These are phyloP conservation scores for Rhododendron williamsianum DNA, from an alignment of 148 eudicot genomes.

Conservation along the genomic window DNA sequence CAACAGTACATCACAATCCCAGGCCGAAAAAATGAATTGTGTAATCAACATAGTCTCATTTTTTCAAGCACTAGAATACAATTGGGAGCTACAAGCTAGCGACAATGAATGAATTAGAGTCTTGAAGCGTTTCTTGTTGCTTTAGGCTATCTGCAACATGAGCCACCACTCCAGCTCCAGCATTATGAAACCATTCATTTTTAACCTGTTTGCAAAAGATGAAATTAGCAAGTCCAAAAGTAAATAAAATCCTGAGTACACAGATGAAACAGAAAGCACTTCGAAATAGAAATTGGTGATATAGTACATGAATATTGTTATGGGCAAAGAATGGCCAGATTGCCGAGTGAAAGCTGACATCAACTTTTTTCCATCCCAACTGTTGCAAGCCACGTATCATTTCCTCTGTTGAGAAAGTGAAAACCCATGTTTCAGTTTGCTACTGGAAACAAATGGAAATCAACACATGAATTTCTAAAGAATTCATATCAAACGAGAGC, in stretches of 20 bases:
- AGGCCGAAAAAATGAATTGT: neutral
- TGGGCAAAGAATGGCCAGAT: conserved; percentile 97
- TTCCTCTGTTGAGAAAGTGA: conserved; percentile 59
- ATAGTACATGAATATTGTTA: conserved; percentile 79
- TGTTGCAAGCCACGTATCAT: conserved; percentile 87
- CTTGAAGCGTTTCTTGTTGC: conserved; percentile 61
- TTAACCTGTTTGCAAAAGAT: conserved; percentile 54
- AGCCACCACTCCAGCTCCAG: conserved; percentile 88
- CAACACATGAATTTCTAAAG: neutral
- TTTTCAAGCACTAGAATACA: neutral
- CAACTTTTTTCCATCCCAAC: conserved; percentile 92
- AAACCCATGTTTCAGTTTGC: neutral
- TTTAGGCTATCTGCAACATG: conserved; percentile 84
- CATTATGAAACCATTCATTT: conserved; percentile 92
- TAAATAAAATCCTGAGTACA: neutral
- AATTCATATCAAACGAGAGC: neutral
- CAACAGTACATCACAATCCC: neutral
- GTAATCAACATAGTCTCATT: neutral
- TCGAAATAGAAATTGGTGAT: neutral
- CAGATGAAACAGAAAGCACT: neutral
- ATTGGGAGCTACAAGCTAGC: conserved; percentile 48
- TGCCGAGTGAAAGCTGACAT: conserved; percentile 95
- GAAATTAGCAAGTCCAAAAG: neutral
- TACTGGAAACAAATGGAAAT: neutral
- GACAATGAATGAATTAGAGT: conserved; percentile 37